phyloP scores from a whole-genome alignment of 208 protist species.

The Leishmania braziliensis region DNA sequence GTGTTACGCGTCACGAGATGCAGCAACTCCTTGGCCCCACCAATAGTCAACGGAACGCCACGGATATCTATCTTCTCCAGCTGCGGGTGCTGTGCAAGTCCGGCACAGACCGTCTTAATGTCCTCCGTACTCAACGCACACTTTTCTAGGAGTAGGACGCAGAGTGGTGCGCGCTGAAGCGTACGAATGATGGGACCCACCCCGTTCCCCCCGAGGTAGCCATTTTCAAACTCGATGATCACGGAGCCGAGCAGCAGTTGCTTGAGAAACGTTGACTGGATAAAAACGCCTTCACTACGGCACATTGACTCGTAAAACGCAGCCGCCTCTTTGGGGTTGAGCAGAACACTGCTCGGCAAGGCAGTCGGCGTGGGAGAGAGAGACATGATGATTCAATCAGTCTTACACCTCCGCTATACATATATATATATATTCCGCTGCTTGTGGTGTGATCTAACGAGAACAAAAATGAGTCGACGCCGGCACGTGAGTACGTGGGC shows the following conservation, averaged over 20 bases:
- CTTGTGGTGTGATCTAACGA: neutral
- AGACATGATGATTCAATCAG: neutral
- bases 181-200: conserved; percentile 74
- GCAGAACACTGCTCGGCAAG: conserved; percentile 19
- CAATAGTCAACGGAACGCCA: conserved; percentile 54
- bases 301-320: conserved; percentile 70
- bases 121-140: conserved; percentile 61
- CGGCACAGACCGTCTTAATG: conserved; percentile 48
- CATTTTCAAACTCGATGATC: conserved; percentile 76
- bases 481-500: neutral
- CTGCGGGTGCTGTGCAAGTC: conserved; percentile 57
- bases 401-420: neutral
- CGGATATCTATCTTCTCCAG: conserved; percentile 79
- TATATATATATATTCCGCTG: too few relatives aligned
- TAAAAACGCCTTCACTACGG: conserved; percentile 21
- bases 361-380: neutral
- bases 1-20: conserved; percentile 57
- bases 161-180: conserved; percentile 50
- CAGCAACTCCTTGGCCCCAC: conserved; percentile 57
- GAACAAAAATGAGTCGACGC: neutral
- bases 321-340: conserved; percentile 35
- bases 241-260: conserved; percentile 48
- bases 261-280: conserved; percentile 63
- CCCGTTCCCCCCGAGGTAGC: conserved; percentile 79
- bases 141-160: conserved; percentile 48